Percentiles rank a stretch among this genome's conserved stretches.
Conservation (phyloP, 768 basidiomycete species). For the Rhodotorula graminis region DNA sequence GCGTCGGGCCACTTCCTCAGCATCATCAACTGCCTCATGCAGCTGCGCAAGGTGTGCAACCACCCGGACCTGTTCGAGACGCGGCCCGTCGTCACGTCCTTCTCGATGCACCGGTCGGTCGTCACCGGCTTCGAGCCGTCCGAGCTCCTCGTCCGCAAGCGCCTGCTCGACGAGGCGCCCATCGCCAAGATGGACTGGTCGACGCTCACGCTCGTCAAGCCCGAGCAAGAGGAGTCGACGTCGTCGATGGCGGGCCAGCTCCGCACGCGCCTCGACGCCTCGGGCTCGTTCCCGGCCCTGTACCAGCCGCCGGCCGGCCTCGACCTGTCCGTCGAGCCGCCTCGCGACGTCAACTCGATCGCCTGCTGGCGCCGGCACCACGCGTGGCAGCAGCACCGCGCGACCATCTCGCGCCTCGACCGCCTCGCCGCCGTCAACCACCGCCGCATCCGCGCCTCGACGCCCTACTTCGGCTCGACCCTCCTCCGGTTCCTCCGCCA, state of each 20-base stretch:
- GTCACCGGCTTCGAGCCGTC: constrained; percentile 46
- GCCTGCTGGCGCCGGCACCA: constrained; percentile 63
- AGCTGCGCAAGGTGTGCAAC: constrained; percentile 92
- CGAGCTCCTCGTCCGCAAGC: constrained; percentile 47
- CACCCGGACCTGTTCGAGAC: constrained; percentile 86
- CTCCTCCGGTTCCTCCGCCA: constrained; percentile 32
- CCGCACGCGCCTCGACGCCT: constrained; percentile 31
- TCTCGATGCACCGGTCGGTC: constrained; percentile 49
- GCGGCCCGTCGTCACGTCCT: constrained; percentile 50
- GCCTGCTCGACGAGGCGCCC: constrained; percentile 44
- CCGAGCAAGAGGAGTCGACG: constrained; percentile 26
- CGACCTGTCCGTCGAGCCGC: constrained; percentile 51
- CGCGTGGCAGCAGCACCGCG: constrained; percentile 53
- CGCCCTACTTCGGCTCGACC: constrained; percentile 34
- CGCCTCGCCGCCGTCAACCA: constrained; percentile 70
- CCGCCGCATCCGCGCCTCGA: constrained; percentile 56
- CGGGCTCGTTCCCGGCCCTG: constrained; percentile 14
- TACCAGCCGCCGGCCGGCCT: constrained; percentile 20
- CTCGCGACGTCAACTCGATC: constrained; percentile 68
- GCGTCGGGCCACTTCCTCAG: constrained; percentile 62
- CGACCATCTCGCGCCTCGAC: constrained; percentile 59
- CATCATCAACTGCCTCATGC: constrained; percentile 69
- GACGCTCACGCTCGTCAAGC: constrained; percentile 36
- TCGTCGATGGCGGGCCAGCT: constrained; percentile 18
- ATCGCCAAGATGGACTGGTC: constrained; percentile 38